Evolutionary conservation across 192 early-diverging fungal species (phyloP), one percentile per base, ranked within the genome.

Genomic region (Coemansia sp.): DNA sequence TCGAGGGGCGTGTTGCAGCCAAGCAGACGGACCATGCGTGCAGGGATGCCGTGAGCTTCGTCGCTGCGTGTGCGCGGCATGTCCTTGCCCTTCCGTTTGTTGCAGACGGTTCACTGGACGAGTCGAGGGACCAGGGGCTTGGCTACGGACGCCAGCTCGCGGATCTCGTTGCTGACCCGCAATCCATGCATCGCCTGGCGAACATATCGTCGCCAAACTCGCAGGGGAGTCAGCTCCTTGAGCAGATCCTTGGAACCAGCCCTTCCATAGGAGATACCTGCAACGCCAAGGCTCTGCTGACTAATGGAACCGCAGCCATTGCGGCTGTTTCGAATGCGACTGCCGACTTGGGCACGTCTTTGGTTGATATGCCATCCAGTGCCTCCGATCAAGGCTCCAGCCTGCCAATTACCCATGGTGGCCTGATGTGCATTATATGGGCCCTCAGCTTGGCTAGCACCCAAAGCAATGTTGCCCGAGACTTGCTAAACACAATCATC

Each of bases 201-300:
- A 73, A 70, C 64, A 73, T 74, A 11, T 69, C 76, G 6, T 60
- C 66, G 52, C 76, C 76, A 6, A 59, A 50, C 57, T 45, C 62
- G 9, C 76, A 79, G 50, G 76, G 76, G 0, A 57, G 70, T 52
- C 71, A 70, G 52, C 62, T 66, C 20, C 48, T 79, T 55, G 76
- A 79, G 47, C 70, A 68, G 13, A 61, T 54, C 22, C 70, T 79
- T 31, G 58, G 36, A 2, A 30, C 55, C 2, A 55, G 54, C 33
- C 36, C 67, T 0, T 67, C 71, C 14, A 42, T 74, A n/a, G 76
- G 67, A n/a, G 50, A 66, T 54, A 52, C 28, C n/a, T 72, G 65
- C 55, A 65, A 64, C 23, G 65, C 65, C 15, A 57, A 53, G 30
- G 28, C 56, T 0, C 55, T 54, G n/a, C n/a, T 41, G 4, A 42